Evolutionary conservation across 2,329 filamentous ascomycete genomes (phyloP).

Genomic region (Scedosporium dehoogii): DNA sequence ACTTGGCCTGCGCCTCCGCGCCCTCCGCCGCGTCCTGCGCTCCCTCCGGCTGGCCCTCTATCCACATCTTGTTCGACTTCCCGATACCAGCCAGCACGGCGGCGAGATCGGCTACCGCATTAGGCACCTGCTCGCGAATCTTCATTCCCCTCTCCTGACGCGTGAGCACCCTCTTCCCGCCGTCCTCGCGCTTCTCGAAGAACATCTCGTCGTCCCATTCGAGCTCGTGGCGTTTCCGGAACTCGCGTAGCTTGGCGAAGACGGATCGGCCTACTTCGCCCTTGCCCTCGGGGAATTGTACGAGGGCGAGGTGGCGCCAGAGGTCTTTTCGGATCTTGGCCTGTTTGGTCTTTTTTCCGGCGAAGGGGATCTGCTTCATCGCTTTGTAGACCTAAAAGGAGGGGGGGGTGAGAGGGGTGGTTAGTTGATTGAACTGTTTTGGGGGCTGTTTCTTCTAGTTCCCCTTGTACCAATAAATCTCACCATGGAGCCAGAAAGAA

Average conservation of each 20-base stretch:
- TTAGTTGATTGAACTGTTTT: neutral
- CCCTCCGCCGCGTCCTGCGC: slow-evolving; percentile 14
- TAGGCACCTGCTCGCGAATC: slow-evolving; percentile 51
- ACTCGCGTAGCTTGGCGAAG: slow-evolving; percentile 55
- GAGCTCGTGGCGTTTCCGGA: slow-evolving; percentile 52
- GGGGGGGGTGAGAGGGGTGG: neutral
- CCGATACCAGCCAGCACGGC: slow-evolving; percentile 43
- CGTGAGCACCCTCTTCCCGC: slow-evolving; percentile 24
- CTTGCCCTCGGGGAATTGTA: slow-evolving; percentile 44
- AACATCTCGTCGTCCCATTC: slow-evolving; percentile 44
- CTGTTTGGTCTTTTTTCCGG: slow-evolving; percentile 58
- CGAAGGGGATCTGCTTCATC: slow-evolving; percentile 51
- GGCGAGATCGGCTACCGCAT: slow-evolving; percentile 54
- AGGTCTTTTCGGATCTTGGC: slow-evolving; percentile 56
- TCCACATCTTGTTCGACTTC: slow-evolving; percentile 38
- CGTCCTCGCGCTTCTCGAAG: slow-evolving; percentile 22
- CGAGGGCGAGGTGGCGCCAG: slow-evolving; percentile 51
- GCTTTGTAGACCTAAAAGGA: slow-evolving; percentile 26
- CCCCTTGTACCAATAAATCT: neutral
- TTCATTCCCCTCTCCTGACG: slow-evolving; percentile 36
- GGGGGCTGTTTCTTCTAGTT: neutral
- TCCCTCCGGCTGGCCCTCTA: slow-evolving; percentile 9
- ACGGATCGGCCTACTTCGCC: slow-evolving; percentile 47
- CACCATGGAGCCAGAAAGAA: neutral
- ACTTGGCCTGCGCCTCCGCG: slow-evolving; percentile 13